Percentiles rank a stretch among this genome's conserved stretches.
Evolutionary conservation across 768 basidiomycete species (phyloP).

Genomic region (Mycena rosella): DNA sequence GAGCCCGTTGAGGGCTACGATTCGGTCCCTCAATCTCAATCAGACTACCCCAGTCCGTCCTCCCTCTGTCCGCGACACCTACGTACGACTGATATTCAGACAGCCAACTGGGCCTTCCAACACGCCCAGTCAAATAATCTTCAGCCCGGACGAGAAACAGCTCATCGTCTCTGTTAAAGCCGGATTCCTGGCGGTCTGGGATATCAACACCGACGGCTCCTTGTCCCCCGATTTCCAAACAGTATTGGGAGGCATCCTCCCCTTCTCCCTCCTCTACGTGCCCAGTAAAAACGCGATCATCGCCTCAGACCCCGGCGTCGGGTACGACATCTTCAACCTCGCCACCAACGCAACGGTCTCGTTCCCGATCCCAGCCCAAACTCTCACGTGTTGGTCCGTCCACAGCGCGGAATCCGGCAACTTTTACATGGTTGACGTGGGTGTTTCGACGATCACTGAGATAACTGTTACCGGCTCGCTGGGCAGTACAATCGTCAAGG

Average conservation of each 20-base stretch:
- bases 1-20: slow-evolving; percentile 42
- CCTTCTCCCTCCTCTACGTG: slow-evolving; percentile 44
- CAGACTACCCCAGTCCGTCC: slow-evolving; percentile 26
- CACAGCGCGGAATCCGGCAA: slow-evolving; percentile 41
- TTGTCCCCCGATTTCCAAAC: slow-evolving; percentile 44
- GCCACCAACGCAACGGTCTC: background rate
- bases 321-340: slow-evolving; percentile 31
- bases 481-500: slow-evolving; percentile 19
- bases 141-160: slow-evolving; percentile 45
- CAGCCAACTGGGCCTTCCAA: slow-evolving; percentile 23
- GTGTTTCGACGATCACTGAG: slow-evolving; percentile 37
- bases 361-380: slow-evolving; percentile 35
- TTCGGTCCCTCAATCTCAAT: slow-evolving; percentile 42
- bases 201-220: slow-evolving; percentile 45
- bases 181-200: slow-evolving; percentile 51
- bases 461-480: slow-evolving; percentile 31
- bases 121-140: slow-evolving; percentile 45
- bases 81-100: background rate
- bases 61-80: slow-evolving; percentile 15
- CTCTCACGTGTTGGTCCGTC: slow-evolving; percentile 38
- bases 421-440: slow-evolving; percentile 42
- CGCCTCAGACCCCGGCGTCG: slow-evolving; percentile 28
- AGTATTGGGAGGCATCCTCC: slow-evolving; percentile 46
- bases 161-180: slow-evolving; percentile 50
- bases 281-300: slow-evolving; percentile 23